These are phyloP conservation scores for Phellopilus nigrolimitatus DNA, from an alignment of 1,284 basidiomycete species.

Conservation along the genomic window DNA sequence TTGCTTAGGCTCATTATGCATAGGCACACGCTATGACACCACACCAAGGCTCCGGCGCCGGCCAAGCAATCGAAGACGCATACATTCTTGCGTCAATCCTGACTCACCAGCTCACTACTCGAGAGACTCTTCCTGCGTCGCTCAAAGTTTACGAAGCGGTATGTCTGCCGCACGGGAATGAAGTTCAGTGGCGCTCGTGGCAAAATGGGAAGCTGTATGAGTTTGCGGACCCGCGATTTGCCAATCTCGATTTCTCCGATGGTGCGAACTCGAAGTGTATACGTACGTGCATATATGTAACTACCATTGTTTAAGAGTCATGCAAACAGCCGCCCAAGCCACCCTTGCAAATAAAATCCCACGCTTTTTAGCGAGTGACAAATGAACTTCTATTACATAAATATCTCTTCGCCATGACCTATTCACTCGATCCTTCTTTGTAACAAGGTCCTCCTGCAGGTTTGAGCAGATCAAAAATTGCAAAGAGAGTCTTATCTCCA, in stretches of 20 bases:
- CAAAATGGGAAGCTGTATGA: conserved; percentile 27
- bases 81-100: conserved; percentile 36
- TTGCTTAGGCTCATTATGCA: background rate
- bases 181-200: conserved; percentile 28
- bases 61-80: conserved; percentile 28
- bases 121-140: conserved; percentile 26
- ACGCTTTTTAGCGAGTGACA: too few species aligned
- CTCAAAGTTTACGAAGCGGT: conserved; percentile 34
- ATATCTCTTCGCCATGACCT: too few species aligned
- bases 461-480: too few species aligned
- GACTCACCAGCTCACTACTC: conserved; percentile 27
- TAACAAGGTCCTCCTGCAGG: too few species aligned
- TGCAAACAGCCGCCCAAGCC: too few species aligned
- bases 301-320: too few species aligned
- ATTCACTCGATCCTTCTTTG: too few species aligned
- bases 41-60: conserved; percentile 22
- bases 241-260: conserved; percentile 5
- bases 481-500: too few species aligned
- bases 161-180: conserved; percentile 32
- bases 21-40: conserved; percentile 22
- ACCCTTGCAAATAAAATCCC: too few species aligned
- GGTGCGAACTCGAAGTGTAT: too few species aligned
- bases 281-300: too few species aligned
- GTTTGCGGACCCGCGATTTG: conserved; percentile 24
- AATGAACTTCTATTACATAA: too few species aligned